These are phyloP conservation scores for Cicer bijugum DNA, from an alignment of 306 rosid species.

Conservation along the genomic window DNA sequence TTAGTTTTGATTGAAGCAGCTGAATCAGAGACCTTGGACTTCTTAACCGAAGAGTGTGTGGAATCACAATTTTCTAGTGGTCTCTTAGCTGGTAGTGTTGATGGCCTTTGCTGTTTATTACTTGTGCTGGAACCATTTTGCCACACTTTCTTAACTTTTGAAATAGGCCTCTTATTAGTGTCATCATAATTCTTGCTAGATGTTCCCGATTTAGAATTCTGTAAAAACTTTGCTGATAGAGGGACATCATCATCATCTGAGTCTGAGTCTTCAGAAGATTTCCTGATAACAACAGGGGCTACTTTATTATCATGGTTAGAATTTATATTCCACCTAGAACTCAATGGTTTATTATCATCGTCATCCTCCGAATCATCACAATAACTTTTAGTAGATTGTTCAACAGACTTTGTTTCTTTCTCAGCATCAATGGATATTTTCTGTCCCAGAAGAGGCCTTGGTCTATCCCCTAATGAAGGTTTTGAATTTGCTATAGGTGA, in stretches of 20 bases:
- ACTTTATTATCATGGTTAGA: slow-evolving; percentile 43
- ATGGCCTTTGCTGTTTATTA: slow-evolving; percentile 40
- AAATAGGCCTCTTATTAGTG: slow-evolving; percentile 46
- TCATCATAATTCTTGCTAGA: slow-evolving; percentile 35
- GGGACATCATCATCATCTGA: slow-evolving; percentile 53
- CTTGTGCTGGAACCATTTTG: slow-evolving; percentile 47
- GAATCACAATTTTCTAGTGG: slow-evolving; percentile 46
- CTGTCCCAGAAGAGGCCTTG: slow-evolving; percentile 31
- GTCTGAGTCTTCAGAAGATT: slow-evolving; percentile 51
- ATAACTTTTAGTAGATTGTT: background rate
- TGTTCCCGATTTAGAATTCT: slow-evolving; percentile 44
- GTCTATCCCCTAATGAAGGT: slow-evolving; percentile 40
- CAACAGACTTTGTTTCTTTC: slow-evolving; percentile 32
- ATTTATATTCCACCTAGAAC: slow-evolving; percentile 44
- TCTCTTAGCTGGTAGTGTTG: slow-evolving; percentile 49
- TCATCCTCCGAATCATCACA: slow-evolving; percentile 53
- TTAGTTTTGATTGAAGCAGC: slow-evolving; percentile 44
- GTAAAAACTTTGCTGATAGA: slow-evolving; percentile 44
- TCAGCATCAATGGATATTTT: slow-evolving; percentile 42
- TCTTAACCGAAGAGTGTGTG: slow-evolving; percentile 41
- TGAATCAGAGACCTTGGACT: slow-evolving; percentile 48
- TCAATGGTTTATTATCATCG: slow-evolving; percentile 52
- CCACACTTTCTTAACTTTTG: slow-evolving; percentile 42
- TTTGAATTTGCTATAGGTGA: slow-evolving; percentile 42
- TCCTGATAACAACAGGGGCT: slow-evolving; percentile 36